Percentiles rank a stretch among this genome's conserved stretches.
Evolutionary conservation across 176 grass and related monocot genomes (phyloP).

Genomic region (Olyra latifolia): DNA sequence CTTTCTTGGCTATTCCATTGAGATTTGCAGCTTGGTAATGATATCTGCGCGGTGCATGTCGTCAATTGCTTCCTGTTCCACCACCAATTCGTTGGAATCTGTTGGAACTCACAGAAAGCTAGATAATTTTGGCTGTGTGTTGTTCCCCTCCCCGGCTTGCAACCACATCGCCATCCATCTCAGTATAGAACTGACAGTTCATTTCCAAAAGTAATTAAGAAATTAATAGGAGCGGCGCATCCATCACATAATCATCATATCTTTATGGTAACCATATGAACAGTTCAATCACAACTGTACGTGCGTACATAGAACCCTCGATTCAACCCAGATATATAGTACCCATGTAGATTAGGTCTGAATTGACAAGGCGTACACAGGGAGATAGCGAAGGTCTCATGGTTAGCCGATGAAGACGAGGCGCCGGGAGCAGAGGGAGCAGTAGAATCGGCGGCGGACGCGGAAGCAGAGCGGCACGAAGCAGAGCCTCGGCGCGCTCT

Average conservation of each 20-base stretch:
- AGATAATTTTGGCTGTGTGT: not conserved
- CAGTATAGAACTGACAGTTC: not conserved
- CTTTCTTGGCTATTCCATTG: not conserved
- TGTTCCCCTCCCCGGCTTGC: not conserved
- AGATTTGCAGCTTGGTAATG: not conserved
- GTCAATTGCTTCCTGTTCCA: not conserved
- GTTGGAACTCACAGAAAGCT: not conserved
- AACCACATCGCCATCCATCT: not conserved
- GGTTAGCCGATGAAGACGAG: slow-evolving; percentile 31
- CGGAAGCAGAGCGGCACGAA: slow-evolving; percentile 58
- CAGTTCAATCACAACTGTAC: not conserved
- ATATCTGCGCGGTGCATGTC: not conserved
- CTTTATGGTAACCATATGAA: not conserved
- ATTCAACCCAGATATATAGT: not conserved
- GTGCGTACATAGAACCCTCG: not conserved
- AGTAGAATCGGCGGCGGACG: slow-evolving; percentile 49
- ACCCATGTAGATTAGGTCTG: not conserved
- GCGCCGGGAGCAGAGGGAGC: slow-evolving; percentile 56
- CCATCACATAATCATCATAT: not conserved
- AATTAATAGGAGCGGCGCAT: not conserved
- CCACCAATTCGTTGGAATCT: not conserved
- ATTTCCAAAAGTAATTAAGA: not conserved
- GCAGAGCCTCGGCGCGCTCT: slow-evolving; percentile 61
- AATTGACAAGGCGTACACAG: not conserved
- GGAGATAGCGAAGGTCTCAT: not conserved